These are phyloP conservation scores for Chaetomium tenue DNA, from an alignment of 495 filamentous ascomycete genomes.

Conservation along the genomic window DNA sequence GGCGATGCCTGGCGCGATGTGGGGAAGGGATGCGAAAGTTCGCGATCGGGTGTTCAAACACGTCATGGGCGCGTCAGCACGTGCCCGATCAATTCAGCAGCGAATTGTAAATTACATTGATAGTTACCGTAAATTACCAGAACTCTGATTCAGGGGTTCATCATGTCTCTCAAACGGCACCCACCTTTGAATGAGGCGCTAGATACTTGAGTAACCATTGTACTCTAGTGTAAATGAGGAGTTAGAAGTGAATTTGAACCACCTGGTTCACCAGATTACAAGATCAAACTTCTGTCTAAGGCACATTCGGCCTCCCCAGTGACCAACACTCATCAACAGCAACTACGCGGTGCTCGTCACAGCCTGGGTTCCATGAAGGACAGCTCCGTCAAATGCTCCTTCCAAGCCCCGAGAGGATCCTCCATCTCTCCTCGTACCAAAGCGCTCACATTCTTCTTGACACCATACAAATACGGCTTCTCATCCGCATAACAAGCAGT, in stretches of 20 bases:
- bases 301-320: not conserved
- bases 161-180: too few relatives aligned
- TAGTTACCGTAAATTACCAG: not conserved
- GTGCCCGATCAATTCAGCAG: slow-evolving; percentile 24
- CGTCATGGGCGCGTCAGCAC: slow-evolving; percentile 23
- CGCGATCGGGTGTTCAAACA: slow-evolving; percentile 1
- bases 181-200: too few relatives aligned
- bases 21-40: not conserved
- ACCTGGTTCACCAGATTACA: too few relatives aligned
- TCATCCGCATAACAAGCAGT: slow-evolving; percentile 45
- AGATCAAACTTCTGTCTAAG: too few relatives aligned
- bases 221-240: too few relatives aligned
- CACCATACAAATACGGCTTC: slow-evolving; percentile 46
- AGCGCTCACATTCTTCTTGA: slow-evolving; percentile 11
- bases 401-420: slow-evolving; percentile 33
- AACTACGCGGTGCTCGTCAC: slow-evolving; percentile 36
- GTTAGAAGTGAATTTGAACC: too few relatives aligned
- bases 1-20: not conserved
- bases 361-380: slow-evolving; percentile 43
- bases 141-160: not conserved
- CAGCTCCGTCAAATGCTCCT: slow-evolving; percentile 33
- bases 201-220: too few relatives aligned
- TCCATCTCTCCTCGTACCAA: not conserved
- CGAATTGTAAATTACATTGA: not conserved
- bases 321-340: not conserved